phyloP scores from a whole-genome alignment of 192 early-diverging fungal genomes.

The Backusella australiensis region DNA sequence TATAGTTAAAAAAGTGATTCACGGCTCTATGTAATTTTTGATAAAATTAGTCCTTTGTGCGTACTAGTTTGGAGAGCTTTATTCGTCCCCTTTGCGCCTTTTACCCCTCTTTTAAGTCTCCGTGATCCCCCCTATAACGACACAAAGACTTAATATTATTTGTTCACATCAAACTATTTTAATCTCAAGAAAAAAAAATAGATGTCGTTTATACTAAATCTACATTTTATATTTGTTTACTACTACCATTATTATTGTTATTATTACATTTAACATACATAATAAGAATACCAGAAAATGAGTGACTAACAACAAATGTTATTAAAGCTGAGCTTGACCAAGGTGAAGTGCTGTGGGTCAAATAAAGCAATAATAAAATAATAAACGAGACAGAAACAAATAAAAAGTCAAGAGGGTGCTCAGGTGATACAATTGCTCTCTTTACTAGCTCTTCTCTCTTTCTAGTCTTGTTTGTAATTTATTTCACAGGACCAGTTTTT shows the following conservation, averaged over 20 bases:
- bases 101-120: background rate
- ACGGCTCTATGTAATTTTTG: background rate
- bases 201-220: background rate
- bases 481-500: slow-evolving; percentile 1
- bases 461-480: slow-evolving; percentile 1
- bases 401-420: slow-evolving; percentile 5
- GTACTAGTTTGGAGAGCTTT: background rate
- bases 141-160: background rate
- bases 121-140: slow-evolving; percentile 1
- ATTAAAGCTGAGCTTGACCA: background rate
- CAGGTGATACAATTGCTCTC: slow-evolving; percentile 5
- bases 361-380: background rate
- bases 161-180: slow-evolving; percentile 1
- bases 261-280: background rate
- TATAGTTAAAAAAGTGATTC: background rate
- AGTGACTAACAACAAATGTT: background rate
- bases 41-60: background rate
- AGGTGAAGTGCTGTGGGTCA: background rate
- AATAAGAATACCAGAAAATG: background rate
- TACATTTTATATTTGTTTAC: background rate
- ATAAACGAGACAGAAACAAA: background rate
- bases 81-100: slow-evolving; percentile 3
- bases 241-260: too few species aligned
- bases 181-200: slow-evolving; percentile 2
- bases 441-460: background rate